phyloP scores from a whole-genome alignment of 768 basidiomycete genomes.

The Boletellus ananas region DNA sequence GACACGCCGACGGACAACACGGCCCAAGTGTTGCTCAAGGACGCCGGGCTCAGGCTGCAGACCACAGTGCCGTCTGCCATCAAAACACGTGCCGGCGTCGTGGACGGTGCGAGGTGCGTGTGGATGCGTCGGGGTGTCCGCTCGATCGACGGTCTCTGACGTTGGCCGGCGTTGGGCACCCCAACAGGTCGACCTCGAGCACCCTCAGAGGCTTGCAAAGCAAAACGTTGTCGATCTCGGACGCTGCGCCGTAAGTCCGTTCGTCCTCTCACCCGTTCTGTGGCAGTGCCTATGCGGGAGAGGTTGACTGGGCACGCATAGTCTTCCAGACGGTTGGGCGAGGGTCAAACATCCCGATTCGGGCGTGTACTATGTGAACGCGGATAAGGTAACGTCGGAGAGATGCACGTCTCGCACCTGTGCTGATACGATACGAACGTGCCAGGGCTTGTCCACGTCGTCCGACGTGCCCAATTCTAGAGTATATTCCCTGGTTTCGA shows the following conservation, averaged over 20 bases:
- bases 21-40: neutral
- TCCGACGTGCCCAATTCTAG: constrained; percentile 7
- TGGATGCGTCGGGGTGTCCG: neutral
- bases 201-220: constrained; percentile 17
- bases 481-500: constrained; percentile 5
- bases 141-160: neutral
- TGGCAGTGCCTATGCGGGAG: neutral
- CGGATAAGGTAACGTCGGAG: constrained; percentile 26
- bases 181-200: constrained; percentile 4
- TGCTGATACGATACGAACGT: neutral
- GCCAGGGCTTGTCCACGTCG: constrained; percentile 12
- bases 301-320: constrained; percentile 3
- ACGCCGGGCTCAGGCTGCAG: constrained; percentile 2
- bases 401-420: neutral
- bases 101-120: constrained; percentile 9
- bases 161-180: neutral
- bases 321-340: constrained; percentile 26
- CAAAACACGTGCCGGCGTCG: neutral
- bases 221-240: neutral
- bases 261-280: neutral
- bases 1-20: neutral
- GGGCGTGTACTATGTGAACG: constrained; percentile 30
- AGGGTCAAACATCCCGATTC: constrained; percentile 30
- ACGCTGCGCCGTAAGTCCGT: constrained; percentile 8
- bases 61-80: constrained; percentile 19